Base-by-base conservation (phyloP, 495 filamentous ascomycete species). In the Neurospora sublineolata region DNA sequence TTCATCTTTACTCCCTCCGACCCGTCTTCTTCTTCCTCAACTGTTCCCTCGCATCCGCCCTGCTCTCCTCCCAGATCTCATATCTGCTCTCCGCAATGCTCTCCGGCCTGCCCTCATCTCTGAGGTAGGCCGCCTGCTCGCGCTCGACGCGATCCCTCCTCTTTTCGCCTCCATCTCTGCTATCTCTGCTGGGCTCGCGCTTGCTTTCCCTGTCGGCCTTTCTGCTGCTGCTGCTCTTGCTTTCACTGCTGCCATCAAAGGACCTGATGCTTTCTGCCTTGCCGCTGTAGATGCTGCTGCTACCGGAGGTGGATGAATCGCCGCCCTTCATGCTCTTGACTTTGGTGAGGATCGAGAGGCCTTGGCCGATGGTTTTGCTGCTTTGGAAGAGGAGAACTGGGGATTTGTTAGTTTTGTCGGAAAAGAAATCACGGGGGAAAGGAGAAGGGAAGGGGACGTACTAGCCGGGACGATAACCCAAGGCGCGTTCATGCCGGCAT, bases 401-500 rank as follows among this genome's bases (percentile, higher is more conserved):
- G 14, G 23, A 33, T 18, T 58, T 36, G 14, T 64, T 18, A 64
- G 52, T 60, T 16, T 14, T 42, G 16, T 14, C 7, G 30, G 33
- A 16, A 39, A 4, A 27, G 46, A 16, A 33, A n/a, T 36, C 33
- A 36, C 6, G 4, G 33, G 33, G 33, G 33, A 36, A 0, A 36
- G 33, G 33, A 36, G 4, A 36, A 36, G 33, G 33, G 33, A 36
- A 36, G 33, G 4, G 4, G 74, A 79, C 83, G 76, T 70, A 80
- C 76, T n/a, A 33, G 72, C 44, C 3, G 93, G 94, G 72, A 97
- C 86, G 16, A 95, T 83, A 40, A 90, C 92, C 94, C 94, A 97
- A 69, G 94, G 91, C 67, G 88, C 84, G 77, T 97, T 97, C 87
- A 97, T 90, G 20, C 91, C 85, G 27, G 94, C 87, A 77, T 92